Conservation (phyloP, 345 rosid species). For the Arabidopsis arenosa region DNA sequence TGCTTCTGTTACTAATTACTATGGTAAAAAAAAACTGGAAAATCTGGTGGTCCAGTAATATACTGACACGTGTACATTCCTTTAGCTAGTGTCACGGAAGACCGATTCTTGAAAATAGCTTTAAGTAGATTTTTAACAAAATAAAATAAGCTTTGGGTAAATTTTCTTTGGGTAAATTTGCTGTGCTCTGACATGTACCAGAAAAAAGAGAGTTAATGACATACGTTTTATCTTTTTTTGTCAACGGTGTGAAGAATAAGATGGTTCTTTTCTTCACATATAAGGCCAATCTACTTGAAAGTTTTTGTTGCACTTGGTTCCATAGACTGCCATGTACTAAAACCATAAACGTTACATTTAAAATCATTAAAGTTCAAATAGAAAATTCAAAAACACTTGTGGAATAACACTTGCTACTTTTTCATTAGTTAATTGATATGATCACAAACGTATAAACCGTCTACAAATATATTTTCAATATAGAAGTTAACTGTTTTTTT, state of each 20-base stretch:
- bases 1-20: neutral
- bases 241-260: neutral
- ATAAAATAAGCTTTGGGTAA: neutral
- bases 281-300: neutral
- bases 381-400: no score
- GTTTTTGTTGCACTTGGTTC: no score
- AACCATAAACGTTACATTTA: neutral
- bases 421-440: no score
- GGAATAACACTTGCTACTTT: no score
- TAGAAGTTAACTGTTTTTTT: no score
- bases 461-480: no score
- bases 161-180: conserved; percentile 6
- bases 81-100: neutral
- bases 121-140: neutral
- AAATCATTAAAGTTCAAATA: no score
- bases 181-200: conserved; percentile 13
- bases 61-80: neutral
- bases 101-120: conserved; percentile 10
- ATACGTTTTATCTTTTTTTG: conserved; percentile 11
- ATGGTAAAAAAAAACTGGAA: neutral
- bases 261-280: neutral
- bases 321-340: neutral
- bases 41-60: neutral
- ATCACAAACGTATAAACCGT: no score
- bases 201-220: neutral